Evolutionary conservation across 306 rosid species (phyloP).

Genomic region (Abrus precatorius): DNA sequence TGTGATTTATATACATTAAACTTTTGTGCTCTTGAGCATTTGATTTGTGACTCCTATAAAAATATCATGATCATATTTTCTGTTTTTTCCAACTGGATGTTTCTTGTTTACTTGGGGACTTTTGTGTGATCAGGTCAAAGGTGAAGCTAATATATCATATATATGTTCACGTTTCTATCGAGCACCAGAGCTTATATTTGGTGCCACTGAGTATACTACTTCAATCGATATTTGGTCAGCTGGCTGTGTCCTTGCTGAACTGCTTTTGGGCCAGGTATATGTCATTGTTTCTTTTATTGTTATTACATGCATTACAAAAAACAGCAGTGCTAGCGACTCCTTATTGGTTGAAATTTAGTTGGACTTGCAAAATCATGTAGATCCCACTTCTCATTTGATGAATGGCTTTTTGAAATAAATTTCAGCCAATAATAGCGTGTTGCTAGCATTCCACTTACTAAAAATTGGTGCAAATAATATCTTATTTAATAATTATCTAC

Average conservation of each 20-base stretch:
- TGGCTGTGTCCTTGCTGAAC: slow-evolving; percentile 54
- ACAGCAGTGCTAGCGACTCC: too few relatives aligned
- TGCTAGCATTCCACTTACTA: neutral
- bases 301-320: neutral
- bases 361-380: too few relatives aligned
- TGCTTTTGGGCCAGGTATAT: slow-evolving; percentile 53
- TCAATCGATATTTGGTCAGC: slow-evolving; percentile 57
- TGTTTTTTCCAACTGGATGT: slow-evolving; percentile 8
- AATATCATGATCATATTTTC: slow-evolving; percentile 1
- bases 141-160: slow-evolving; percentile 81
- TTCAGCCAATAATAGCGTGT: too few relatives aligned
- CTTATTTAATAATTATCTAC: neutral
- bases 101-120: slow-evolving; percentile 27
- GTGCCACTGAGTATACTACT: slow-evolving; percentile 54
- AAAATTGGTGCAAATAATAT: slow-evolving; percentile 25
- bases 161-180: slow-evolving; percentile 86
- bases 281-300: slow-evolving; percentile 11
- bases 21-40: neutral
- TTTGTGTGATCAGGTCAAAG: slow-evolving; percentile 67
- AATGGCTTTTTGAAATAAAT: too few relatives aligned
- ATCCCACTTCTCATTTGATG: too few relatives aligned
- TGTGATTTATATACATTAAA: neutral
- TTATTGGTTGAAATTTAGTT: too few relatives aligned
- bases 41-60: neutral
- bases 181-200: slow-evolving; percentile 79